Percentiles rank a stretch among this genome's conserved stretches.
Conservation (phyloP, 345 rosid genomes). For the Salix brachista region DNA sequence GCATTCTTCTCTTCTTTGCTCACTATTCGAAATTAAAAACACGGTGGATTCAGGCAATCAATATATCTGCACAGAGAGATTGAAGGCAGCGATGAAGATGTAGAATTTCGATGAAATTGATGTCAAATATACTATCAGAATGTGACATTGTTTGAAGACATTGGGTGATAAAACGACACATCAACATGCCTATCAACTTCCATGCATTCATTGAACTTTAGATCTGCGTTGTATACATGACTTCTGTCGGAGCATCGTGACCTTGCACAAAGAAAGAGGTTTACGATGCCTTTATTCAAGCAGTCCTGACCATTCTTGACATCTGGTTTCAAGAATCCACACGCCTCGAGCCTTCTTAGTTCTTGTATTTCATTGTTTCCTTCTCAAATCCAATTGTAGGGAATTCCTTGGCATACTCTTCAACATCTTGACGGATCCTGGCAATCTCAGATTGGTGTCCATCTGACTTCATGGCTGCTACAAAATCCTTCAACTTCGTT, state of each 20-base stretch:
- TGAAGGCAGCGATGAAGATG: too few relatives aligned
- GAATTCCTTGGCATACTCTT: slow-evolving; percentile 76
- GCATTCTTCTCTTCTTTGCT: neutral
- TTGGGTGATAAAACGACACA: too few relatives aligned
- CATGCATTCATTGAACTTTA: too few relatives aligned
- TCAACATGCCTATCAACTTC: too few relatives aligned
- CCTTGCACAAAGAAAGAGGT: too few relatives aligned
- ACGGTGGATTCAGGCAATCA: neutral
- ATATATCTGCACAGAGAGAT: slow-evolving; percentile 6
- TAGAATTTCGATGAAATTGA: too few relatives aligned
- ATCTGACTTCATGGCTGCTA: slow-evolving; percentile 61
- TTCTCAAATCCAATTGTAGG: slow-evolving; percentile 90
- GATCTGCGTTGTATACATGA: too few relatives aligned
- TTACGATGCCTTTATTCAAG: too few relatives aligned
- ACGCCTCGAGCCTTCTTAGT: slow-evolving; percentile 39
- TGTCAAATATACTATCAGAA: too few relatives aligned
- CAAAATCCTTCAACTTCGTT: slow-evolving; percentile 79
- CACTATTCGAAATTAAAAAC: neutral
- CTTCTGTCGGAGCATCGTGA: too few relatives aligned
- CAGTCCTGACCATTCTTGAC: too few relatives aligned
- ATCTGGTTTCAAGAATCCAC: neutral
- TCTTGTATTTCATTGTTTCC: slow-evolving; percentile 80
- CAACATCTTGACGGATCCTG: slow-evolving; percentile 61
- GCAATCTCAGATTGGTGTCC: slow-evolving; percentile 55
- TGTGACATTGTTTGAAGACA: too few relatives aligned